Evolutionary conservation across 2,329 filamentous ascomycete species (phyloP), one percentile per base, ranked within the genome.

Genomic region (Emmonsiellopsis sp.): DNA sequence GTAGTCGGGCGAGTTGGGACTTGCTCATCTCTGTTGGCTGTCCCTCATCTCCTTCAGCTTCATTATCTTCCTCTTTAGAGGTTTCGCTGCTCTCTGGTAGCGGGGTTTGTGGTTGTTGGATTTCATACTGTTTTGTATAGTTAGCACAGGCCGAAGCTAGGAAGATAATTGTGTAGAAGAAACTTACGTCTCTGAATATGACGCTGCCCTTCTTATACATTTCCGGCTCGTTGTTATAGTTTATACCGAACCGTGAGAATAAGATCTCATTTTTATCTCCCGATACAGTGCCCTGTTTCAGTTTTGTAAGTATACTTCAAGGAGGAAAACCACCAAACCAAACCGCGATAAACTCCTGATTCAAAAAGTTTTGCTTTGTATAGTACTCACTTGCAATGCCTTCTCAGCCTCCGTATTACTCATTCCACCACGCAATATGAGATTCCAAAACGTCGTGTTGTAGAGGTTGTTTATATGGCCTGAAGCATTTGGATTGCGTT

Each of bases 391-490:
- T 61, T 87, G 84, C 44, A 98, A 78, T 55, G 82, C 80, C 63
- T 86, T 80, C 67, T 97, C 92, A 0, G 93, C 93, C 55, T 88
- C 86, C 49, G 84, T 85, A 33, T 83, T 80, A 51, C 81, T 84
- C 74, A 93, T 79, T 0, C 85, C 87, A 2, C 88, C 91, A 47
- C 82, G 75, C 58, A 88, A 82, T 21, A 97, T 86, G 62, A 98
- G 75, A 0, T 85, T 77, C 93, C 93, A 98, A 68, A 97, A 97
- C 0, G 89, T 88, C 0, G 93, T 98, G 68, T 98, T 98, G 71
- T 96, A 98, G 4, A 98, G 80, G 64, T 98, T 98, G 70, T 98
- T 98, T 62, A 98, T 95, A 67, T 98, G 93, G 60, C 88, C 88
- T 92, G 55, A 9, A 47, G 37, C 10, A 40, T 31, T 13, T 36